Base-by-base conservation (phyloP, 2,329 filamentous ascomycete species). In the Alternaria ethzedia region DNA sequence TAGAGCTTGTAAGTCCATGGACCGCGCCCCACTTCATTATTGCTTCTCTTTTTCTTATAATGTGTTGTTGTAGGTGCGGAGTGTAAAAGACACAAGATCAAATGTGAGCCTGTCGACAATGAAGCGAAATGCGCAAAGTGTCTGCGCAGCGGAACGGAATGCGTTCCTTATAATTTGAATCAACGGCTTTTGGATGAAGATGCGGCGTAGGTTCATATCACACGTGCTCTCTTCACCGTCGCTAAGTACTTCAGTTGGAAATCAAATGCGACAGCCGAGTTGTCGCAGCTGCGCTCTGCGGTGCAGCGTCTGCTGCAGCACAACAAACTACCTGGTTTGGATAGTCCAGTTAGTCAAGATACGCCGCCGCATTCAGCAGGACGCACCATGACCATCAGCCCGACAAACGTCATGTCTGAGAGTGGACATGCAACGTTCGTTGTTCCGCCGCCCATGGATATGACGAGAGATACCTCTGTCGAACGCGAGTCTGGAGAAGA, bases 81-180 rank as follows among this genome's bases (percentile, higher is more conserved):
- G 59, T 79, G 76, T 47, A 78, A 79, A 57, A 72, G 70, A 49
- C 76, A 77, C 62, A 79, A 79, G 67, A 78, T 79, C 49, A 76
- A 74, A 59, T 79, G 74, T 54, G 75, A 78, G 54, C 70, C 73
- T 13, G 75, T 77, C 28, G 67, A 70, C 28, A 75, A 75, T 47
- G 70, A 77, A 54, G 62, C 70, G 8, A 78, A 77, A 55, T 78
- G 76, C 58, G 73, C 73, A 12, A 78, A 78, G 62, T 79, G 75
- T 59, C 63, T 77, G 55, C 72, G 76, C 47, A 71, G 74, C 47
- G 71, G 94, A 81, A 92, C 92, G 65, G 96, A 96, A 79, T 99
- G 96, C 80, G 90, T 94, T 43, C 86, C 98, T 55, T 88, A 89
- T 68, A 79, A 78, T 57, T 68, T 75, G 51, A 72, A 75, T 51